phyloP scores from a whole-genome alignment of 257 asterid genomes.

The Solanum appendiculatum region DNA sequence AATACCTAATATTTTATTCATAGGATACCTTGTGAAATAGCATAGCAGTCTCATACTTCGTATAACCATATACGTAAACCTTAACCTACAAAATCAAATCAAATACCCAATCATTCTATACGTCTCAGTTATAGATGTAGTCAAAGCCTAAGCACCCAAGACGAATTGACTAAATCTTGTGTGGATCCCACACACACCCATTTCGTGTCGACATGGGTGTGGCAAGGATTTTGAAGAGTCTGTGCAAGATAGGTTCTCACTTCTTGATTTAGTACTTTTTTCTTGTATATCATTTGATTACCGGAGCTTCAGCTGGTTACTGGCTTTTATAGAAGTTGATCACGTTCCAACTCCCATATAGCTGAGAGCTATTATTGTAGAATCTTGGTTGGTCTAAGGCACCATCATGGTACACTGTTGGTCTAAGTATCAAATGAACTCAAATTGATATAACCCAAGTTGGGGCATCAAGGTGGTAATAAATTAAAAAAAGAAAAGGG shows the following conservation, averaged over 20 bases:
- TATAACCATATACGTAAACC: not conserved
- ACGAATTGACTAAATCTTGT: not conserved
- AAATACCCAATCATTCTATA: not conserved
- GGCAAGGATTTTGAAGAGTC: not conserved
- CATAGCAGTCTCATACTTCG: not conserved
- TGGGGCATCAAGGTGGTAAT: not conserved
- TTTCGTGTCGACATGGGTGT: not conserved
- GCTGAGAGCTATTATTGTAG: not conserved
- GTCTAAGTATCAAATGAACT: not conserved
- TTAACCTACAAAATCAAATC: not conserved
- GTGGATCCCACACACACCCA: not conserved
- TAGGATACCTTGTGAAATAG: not conserved
- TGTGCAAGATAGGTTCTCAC: not conserved
- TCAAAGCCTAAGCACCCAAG: not conserved
- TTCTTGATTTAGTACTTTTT: not conserved
- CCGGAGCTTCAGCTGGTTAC: not conserved
- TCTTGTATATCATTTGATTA: not conserved
- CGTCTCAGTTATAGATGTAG: not conserved
- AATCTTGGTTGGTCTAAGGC: not conserved
- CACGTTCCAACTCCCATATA: not conserved
- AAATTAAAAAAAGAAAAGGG: not conserved
- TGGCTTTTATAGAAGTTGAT: not conserved
- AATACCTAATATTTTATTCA: not conserved
- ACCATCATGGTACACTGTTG: not conserved
- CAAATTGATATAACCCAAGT: not conserved